phyloP scores from a whole-genome alignment of 1,284 basidiomycete genomes.

The Puccinia polysora region DNA sequence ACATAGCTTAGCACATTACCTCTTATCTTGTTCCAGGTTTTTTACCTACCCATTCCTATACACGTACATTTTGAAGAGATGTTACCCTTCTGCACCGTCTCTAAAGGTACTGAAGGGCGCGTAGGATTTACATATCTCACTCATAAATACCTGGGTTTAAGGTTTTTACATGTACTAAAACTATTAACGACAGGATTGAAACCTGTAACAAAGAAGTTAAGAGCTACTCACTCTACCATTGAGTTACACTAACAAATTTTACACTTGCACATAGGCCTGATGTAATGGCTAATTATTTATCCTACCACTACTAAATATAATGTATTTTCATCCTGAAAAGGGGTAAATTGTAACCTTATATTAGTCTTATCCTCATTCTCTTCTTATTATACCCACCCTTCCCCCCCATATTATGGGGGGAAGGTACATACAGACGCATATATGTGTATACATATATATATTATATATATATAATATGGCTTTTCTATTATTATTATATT shows the following conservation, averaged over 20 bases:
- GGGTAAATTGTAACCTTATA: constrained; percentile 1
- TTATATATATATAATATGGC: not conserved
- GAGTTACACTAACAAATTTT: not conserved
- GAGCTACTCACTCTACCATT: not conserved
- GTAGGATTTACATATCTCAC: constrained; percentile 7
- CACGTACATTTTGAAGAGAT: not conserved
- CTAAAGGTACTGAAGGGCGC: constrained; percentile 6
- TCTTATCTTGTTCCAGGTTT: constrained; percentile 9
- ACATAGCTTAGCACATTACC: constrained; percentile 2
- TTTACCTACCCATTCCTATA: constrained; percentile 6
- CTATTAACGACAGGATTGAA: not conserved
- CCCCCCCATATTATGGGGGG: no score
- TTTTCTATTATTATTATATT: not conserved
- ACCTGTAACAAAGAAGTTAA: not conserved
- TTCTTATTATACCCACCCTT: constrained; percentile 6
- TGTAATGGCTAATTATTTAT: constrained; percentile 7
- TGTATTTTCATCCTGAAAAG: not conserved
- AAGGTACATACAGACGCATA: no score
- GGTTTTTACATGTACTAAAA: not conserved
- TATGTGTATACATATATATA: constrained; percentile 12
- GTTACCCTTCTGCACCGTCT: constrained; percentile 5
- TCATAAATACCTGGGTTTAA: not conserved
- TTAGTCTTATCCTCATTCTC: not conserved
- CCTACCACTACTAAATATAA: constrained; percentile 4
- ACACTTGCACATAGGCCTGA: constrained; percentile 3